Percentiles rank a stretch among this genome's conserved stretches.
Conservation (phyloP, 1,139 yeast species). For the Candida buenavistaensis region DNA sequence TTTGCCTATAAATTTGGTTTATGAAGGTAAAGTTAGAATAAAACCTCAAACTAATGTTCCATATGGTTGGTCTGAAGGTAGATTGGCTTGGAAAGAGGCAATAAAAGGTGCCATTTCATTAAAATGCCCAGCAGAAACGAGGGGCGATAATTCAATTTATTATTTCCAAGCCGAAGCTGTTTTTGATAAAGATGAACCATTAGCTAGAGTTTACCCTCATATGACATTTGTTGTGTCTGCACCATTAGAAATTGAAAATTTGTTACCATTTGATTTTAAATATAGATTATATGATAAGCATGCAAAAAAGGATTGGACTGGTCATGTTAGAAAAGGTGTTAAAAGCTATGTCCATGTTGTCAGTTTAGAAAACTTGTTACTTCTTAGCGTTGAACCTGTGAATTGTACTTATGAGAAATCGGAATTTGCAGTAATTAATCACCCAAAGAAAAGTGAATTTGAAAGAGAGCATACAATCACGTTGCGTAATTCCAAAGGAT, state of each 20-base stretch:
- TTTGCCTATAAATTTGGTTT: conserved; percentile 72
- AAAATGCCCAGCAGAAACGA: conserved; percentile 51
- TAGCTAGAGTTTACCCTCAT: conserved; percentile 80
- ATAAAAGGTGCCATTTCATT: conserved; percentile 54
- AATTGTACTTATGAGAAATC: conserved; percentile 67
- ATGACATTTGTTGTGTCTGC: conserved; percentile 78
- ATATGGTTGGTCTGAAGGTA: conserved; percentile 67
- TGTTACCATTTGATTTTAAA: conserved; percentile 78
- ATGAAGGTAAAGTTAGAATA: conserved; percentile 55
- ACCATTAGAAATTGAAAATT: conserved; percentile 82
- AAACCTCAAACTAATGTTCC: conserved; percentile 57
- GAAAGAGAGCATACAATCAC: conserved; percentile 53
- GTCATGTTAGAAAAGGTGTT: conserved; percentile 61
- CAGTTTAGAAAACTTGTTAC: conserved; percentile 65
- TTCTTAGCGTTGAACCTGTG: conserved; percentile 70
- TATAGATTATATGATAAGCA: conserved; percentile 79
- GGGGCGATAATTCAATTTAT: conserved; percentile 46
- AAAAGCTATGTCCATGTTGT: conserved; percentile 79
- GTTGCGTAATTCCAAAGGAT: conserved; percentile 25
- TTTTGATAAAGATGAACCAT: conserved; percentile 62
- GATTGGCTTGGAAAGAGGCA: conserved; percentile 66
- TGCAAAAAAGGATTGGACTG: conserved; percentile 69
- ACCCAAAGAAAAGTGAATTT: conserved; percentile 56
- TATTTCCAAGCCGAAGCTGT: conserved; percentile 76
- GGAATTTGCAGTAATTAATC: conserved; percentile 78